These are phyloP conservation scores for Nannochloropsis gaditana DNA, from an alignment of 108 stramenopile species.

Conservation along the genomic window DNA sequence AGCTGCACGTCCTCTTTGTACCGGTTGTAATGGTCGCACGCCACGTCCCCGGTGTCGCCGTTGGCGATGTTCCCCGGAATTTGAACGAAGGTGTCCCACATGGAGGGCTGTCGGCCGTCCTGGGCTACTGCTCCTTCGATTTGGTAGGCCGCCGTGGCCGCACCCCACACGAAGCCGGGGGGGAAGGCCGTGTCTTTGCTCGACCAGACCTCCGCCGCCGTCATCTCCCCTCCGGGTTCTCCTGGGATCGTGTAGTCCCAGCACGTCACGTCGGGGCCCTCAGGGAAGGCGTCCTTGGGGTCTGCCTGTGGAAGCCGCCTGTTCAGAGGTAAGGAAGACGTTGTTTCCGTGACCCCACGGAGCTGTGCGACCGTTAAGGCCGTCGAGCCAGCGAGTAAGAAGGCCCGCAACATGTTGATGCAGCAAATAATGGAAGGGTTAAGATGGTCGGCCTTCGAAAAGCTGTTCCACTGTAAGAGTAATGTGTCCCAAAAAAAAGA, in stretches of 20 bases:
- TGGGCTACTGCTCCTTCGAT: constrained; percentile 71
- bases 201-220: not conserved
- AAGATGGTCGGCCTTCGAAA: too few relatives aligned
- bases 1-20: constrained; percentile 72
- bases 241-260: not conserved
- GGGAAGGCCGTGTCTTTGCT: constrained; percentile 34
- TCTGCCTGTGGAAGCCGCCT: constrained; percentile 15
- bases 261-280: not conserved
- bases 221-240: not conserved
- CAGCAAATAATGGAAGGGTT: too few relatives aligned
- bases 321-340: not conserved
- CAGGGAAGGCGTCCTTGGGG: not conserved
- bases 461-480: too few relatives aligned
- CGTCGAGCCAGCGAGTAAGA: not conserved
- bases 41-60: constrained; percentile 70
- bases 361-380: constrained; percentile 5
- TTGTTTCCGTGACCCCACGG: not conserved
- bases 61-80: constrained; percentile 52
- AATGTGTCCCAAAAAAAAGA: too few relatives aligned
- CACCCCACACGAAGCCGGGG: constrained; percentile 70
- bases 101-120: constrained; percentile 68
- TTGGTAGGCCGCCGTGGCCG: constrained; percentile 77
- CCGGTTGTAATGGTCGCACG: constrained; percentile 80
- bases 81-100: constrained; percentile 76
- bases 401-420: not conserved